Evolutionary conservation across 345 rosid genomes (phyloP), one percentile per base, ranked within the genome.

Genomic region (Microcos paniculata): DNA sequence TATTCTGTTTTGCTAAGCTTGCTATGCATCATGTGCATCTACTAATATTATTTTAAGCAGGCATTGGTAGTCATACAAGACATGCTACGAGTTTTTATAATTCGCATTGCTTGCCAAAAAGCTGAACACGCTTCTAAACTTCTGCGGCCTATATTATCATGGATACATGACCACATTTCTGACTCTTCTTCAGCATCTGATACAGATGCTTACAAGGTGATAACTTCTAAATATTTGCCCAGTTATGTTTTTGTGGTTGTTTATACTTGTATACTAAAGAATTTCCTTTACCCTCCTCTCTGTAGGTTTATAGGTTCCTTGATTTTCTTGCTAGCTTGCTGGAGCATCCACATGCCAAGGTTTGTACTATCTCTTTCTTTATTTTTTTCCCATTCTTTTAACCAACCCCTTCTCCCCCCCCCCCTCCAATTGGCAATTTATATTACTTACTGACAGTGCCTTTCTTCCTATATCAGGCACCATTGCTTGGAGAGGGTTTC

Each of bases 311-410:
- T 84, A 80, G 91, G 73, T 92, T 80, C 82, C 91, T 96, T 48
- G 92, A 82, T 72, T 96, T 96, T 79, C 81, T 93, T 75, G 89
- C 92, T 77, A 76, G 88, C 81, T 82, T 96, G 78, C 67, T 93
- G 87, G 98, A 96, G 84, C 99, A 96, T 90, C 98, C 97, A 8
- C 78, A 56, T 72, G 87, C 94, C 58, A 90, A 90, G 96, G 99
- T 96, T 66, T 72, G 28, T 70, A 55, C 78, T 73, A 56, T 68
- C 62, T 76, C 35, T 72, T 74, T 63, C 35, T 35, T 18, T 33
- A 45, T 45, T 58, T 62, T 26, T 72, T 45, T 42, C 52, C 3
- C 40, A 35, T 1, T 35, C 6, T 35, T n/a, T n/a, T n/a, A n/a
- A n/a, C n/a, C n/a, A n/a, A n/a, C n/a, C n/a, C 40, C 40, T 35